Conservation (phyloP, 1,139 yeast genomes). For the Zygosaccharomyces pseudobailii region DNA sequence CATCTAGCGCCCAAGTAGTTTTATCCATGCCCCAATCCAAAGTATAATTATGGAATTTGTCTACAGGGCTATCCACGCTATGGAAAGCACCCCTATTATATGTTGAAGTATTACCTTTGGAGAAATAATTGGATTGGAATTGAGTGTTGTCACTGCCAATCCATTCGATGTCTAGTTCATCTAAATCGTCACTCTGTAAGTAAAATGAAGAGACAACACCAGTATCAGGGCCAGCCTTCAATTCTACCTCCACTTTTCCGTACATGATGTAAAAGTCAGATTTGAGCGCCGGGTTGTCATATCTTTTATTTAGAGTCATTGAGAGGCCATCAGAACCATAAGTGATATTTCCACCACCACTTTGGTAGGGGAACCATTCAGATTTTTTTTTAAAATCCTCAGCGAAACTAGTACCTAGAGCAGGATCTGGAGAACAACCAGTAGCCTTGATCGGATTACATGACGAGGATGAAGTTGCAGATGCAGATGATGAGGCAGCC, state of each 20-base stretch:
- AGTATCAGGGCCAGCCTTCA: conserved; percentile 67
- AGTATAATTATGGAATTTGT: conserved; percentile 66
- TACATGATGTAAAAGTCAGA: conserved; percentile 82
- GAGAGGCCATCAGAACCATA: conserved; percentile 53
- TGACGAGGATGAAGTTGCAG: conserved; percentile 22
- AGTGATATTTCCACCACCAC: conserved; percentile 37
- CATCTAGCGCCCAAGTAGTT: conserved; percentile 61
- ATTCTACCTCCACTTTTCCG: conserved; percentile 69
- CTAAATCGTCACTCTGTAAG: conserved; percentile 78
- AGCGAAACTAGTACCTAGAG: conserved; percentile 50
- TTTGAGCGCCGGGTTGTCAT: conserved; percentile 69
- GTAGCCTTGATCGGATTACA: conserved; percentile 42
- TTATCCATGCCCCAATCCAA: conserved; percentile 71
- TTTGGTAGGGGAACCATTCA: conserved; percentile 38
- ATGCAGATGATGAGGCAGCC: conserved; percentile 5
- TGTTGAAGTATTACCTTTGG: conserved; percentile 72
- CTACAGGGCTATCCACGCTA: conserved; percentile 50
- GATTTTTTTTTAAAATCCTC: conserved; percentile 48
- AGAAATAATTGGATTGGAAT: conserved; percentile 77
- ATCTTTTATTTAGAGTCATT: conserved; percentile 53
- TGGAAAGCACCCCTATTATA: conserved; percentile 78
- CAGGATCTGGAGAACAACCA: conserved; percentile 47
- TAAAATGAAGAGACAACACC: conserved; percentile 80
- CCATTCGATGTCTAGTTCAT: conserved; percentile 84
- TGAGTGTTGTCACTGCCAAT: conserved; percentile 69